Base-by-base conservation (phyloP, 805 yeast species). In the Brettanomyces naardenensis region DNA sequence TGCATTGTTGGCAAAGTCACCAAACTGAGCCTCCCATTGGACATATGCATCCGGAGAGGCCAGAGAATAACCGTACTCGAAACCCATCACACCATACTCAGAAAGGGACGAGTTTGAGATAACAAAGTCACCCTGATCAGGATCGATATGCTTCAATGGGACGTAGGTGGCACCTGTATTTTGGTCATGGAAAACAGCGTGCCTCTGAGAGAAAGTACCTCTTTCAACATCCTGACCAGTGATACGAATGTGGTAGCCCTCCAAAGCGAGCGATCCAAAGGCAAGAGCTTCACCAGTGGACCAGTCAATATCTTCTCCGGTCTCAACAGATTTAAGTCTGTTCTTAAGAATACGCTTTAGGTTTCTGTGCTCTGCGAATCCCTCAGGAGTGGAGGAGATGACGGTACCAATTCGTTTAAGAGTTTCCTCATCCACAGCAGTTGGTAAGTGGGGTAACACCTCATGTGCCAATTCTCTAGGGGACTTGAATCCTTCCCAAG, bases 171-270 rank as follows among this genome's bases (percentile, higher is more conserved):
- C 66, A 65, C 89, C 97, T 35, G 84, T 79, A 39, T 77, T 69
- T 70, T 92, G 99, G 65, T 92, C 98, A 63, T 92, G 98, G 62
- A 92, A 72, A 34, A 92, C 97, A 42, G 97, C 90, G 61, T 92
- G 99, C 70, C 99, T 90, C 72, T 92, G 99, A 39, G 98, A 92
- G 76, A 92, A 90, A 29, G 99, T 92, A 73, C 99, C 99, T 78
- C 99, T 88, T 75, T 92, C 98, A 49, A 92, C 97, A 76, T 92
- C 99, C 73, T 92, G 97, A 62, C 99, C 99, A 33, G 96, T 85
- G 36, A 92, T 83, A 73, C 99, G 85, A 43, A 92, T 94, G 54
- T 90, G 95, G 68, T 81, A 83, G 47, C 98, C 98, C 68, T 92
- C 99, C 56, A 79, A 61, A 38, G 80, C 81, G 51, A 92, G 72